Conservation (phyloP, 441 rosid species). For the Viola pubescens region DNA sequence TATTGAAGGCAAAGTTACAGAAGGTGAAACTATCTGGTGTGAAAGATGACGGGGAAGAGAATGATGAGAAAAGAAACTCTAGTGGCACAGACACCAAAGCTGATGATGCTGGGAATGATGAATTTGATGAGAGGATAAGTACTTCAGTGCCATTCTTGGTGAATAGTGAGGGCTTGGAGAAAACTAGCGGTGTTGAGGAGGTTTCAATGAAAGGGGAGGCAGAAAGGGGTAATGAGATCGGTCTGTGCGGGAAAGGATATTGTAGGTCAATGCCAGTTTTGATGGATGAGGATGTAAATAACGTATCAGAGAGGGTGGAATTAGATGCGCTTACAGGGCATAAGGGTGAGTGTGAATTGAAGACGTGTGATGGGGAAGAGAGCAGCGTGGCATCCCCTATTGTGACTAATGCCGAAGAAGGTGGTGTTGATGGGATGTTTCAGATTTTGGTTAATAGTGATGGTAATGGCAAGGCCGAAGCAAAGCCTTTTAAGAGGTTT, state of each 20-base stretch:
- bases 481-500: constrained; percentile 48
- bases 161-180: constrained; percentile 11
- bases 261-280: neutral
- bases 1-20: neutral
- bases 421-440: neutral
- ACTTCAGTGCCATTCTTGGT: constrained; percentile 2
- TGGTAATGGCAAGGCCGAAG: constrained; percentile 9
- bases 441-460: constrained; percentile 1
- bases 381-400: neutral
- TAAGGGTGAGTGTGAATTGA: neutral
- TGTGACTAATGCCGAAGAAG: constrained; percentile 5
- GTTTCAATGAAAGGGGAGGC: neutral
- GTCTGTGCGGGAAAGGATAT: neutral
- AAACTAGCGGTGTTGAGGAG: neutral
- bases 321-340: neutral
- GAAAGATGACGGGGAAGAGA: neutral
- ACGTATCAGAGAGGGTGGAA: neutral
- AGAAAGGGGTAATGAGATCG: constrained; percentile 6
- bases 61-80: constrained; percentile 3
- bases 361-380: constrained; percentile 1
- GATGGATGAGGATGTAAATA: neutral
- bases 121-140: constrained; percentile 4
- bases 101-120: constrained; percentile 13
- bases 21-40: neutral
- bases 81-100: constrained; percentile 17